Evolutionary conservation across 257 asterid species (phyloP), one percentile per base, ranked within the genome.

Genomic region (Solanum medicagineum): DNA sequence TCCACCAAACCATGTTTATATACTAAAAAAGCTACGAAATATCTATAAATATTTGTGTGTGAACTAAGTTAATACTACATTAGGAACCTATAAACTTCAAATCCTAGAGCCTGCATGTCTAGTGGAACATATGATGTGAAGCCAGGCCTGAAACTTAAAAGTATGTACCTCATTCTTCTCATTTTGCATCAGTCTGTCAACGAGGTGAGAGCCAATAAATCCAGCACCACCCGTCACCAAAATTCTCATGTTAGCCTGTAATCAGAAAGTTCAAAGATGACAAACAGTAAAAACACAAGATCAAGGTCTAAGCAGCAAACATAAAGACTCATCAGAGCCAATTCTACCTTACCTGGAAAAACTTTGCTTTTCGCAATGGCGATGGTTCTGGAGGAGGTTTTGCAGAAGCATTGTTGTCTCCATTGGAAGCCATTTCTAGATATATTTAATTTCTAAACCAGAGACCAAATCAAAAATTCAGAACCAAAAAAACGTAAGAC

Each of bases 151-250:
- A 42, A 69, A 82, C 70, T 14, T 7, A 24, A 22, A 69, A 85
- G 65, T 59, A 66, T 87, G 75, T 70, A 96, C 99, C 93, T 97
- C 99, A 65, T 97, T 97, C 87, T 97, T 97, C 92, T 97, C 99
- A 82, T 97, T 92, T 90, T 92, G 89, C 99, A 97, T 94, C 86
- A 97, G 92, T 83, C 85, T 97, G 89, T 97, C 99, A 70, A 97
- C 98, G 69, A 97, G 89, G 93, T 97, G 99, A 90, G 99, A 97
- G 63, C 99, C 99, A 60, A 96, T 96, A 92, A 96, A 96, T 90
- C 99, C 98, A 91, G 98, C 98, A 85, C 99, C 99, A 84, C 99
- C 99, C 73, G 99, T 97, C 74, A 97, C 93, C 89, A 97, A 89
- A 86, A 97, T 97, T 83, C 99, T 93, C 98, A 93, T 94, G 91